phyloP scores from a whole-genome alignment of 163 green algal genomes.

The Picocystis sp. region DNA sequence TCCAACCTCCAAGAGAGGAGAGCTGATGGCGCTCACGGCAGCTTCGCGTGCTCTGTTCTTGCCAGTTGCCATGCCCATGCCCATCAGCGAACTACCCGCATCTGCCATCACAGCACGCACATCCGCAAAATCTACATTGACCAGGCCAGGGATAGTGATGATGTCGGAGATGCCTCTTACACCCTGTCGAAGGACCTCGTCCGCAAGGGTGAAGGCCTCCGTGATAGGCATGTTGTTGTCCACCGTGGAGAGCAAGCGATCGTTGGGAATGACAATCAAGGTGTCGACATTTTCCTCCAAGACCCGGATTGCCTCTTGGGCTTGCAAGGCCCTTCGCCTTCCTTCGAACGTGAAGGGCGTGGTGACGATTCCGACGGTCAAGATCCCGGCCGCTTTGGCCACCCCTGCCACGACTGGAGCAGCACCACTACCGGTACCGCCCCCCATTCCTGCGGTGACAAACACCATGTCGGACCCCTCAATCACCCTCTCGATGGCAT shows the following conservation, averaged over 20 bases:
- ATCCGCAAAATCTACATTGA: constrained; percentile 97
- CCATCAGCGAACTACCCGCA: constrained; percentile 73
- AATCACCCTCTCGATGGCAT: constrained; percentile 41
- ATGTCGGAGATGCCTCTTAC: constrained; percentile 92
- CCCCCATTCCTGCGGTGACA: constrained; percentile 83
- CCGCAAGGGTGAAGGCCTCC: constrained; percentile 82
- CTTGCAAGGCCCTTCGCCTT: constrained; percentile 44
- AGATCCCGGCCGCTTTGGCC: constrained; percentile 63
- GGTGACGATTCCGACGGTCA: constrained; percentile 90
- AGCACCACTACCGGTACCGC: constrained; percentile 69
- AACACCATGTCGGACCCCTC: constrained; percentile 78
- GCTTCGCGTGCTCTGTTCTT: constrained; percentile 58
- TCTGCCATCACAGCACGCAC: constrained; percentile 78
- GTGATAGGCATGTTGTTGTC: constrained; percentile 55
- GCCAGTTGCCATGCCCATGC: constrained; percentile 40
- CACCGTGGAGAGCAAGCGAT: constrained; percentile 20
- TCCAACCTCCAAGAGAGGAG: constrained; percentile 70
- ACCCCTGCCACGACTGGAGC: constrained; percentile 62
- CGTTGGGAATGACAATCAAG: constrained; percentile 75
- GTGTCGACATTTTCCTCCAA: constrained; percentile 70
- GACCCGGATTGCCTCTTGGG: constrained; percentile 43
- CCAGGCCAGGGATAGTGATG: constrained; percentile 81
- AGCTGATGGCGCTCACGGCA: constrained; percentile 61
- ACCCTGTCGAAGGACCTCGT: constrained; percentile 75
- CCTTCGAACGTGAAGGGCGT: constrained; percentile 90